Base-by-base conservation (phyloP, 768 basidiomycete genomes). In the Leccinum sublutescens region DNA sequence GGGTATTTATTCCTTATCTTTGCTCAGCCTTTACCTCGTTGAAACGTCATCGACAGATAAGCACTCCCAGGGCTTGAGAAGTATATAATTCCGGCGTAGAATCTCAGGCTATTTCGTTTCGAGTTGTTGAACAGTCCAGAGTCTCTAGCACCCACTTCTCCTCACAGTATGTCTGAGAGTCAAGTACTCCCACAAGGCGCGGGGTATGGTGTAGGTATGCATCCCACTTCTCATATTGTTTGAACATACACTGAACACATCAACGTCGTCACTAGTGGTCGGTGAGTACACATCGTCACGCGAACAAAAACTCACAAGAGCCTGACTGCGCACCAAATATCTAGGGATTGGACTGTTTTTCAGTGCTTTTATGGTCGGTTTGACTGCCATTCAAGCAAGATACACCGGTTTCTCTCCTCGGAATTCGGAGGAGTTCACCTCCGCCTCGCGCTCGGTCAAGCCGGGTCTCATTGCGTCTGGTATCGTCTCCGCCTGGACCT, bases 401-500 rank as follows among this genome's bases (percentile, higher is more conserved):
- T 96, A 95, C 69, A 95, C 94, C 0, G 79, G 83, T 0, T 90
- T 86, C 71, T 91, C 90, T 4, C 87, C 89, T 17, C 84, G 83
- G 59, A 87, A 82, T 60, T 85, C 92, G 0, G 93, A 95, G 71
- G 91, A 93, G 68, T 93, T 93, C 65, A 88, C 85, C 55, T 88
- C 85, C 62, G 91, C 91, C 8, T 91, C 89, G 1, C 80, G 91
- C 33, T 87, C 87, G 57, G 83, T 96, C 56, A 95, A 95, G 64
- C 93, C 95, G 8, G 95, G 95, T 12, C 79, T 98, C 49, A 95
- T 97, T 59, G 93, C 94, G 0, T 85, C 91, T 29, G 95, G 95
- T 2, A 95, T 97, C 59, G 93, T 96, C 21, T 89, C 87, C 19
- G 93, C 94, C 0, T 95, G 93, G 93, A 94, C 92, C n/a, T 91